Evolutionary conservation across 495 filamentous ascomycete genomes (phyloP), one percentile per base, ranked within the genome.

Genomic region (Podospora anserina): DNA sequence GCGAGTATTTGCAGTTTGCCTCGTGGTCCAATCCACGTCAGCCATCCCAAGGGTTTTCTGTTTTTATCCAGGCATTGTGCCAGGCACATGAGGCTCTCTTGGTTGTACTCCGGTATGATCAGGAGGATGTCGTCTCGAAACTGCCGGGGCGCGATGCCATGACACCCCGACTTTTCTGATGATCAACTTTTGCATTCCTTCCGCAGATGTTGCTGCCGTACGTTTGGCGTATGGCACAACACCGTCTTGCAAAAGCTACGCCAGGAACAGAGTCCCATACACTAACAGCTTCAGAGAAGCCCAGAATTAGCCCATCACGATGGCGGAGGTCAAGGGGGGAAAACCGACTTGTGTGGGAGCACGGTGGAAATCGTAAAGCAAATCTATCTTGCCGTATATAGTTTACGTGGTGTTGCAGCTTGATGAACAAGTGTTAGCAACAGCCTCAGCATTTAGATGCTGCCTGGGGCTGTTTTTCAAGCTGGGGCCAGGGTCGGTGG

Each of bases 361-460:
- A 11, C 13, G 39, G 39, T 13, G 39, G 39, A 13, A 73, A 66
- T 74, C 74, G 77, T 77, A 78, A 76, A 76, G 75, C 77, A 66
- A 72, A 72, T 73, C 61, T 49, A 49, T 49, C 39, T 67, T 72
- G 72, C 70, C 72, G 72, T 78, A 77, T 78, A 75, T 77, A 78
- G 75, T 75, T 68, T 69, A 23, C 1, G 23, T 23, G 73, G 34
- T 64, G 0, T 18, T 58, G 39, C 59, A 66, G 58, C 59, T 69
- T 71, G 70, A 66, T 71, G 69, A 75, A 67, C 63, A 67, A 70
- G 66, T 73, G 69, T 69, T 63, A 66, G 73, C 70, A 63, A 69
- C 39, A 39, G 59, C 63, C 59, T 54, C 55, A 66, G 65, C 54
- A 55, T 28, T 20, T 20, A 27, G 16, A 58, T 54, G 19, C 20